phyloP scores from a whole-genome alignment of 306 rosid genomes.

The Cicer judaicum region DNA sequence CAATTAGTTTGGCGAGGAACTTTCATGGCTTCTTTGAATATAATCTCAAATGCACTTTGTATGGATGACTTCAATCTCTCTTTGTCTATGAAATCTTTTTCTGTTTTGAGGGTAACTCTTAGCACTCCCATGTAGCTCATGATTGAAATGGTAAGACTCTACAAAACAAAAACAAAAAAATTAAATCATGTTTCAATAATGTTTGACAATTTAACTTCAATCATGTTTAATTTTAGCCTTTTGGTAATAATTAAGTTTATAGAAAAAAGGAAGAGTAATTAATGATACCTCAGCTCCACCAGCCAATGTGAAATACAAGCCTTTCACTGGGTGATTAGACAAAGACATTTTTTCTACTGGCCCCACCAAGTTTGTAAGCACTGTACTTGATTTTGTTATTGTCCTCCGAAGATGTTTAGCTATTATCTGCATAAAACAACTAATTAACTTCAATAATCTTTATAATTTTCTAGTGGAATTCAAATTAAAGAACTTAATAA shows the following conservation, averaged over 20 bases:
- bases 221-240: too few relatives aligned
- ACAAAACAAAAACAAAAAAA: conserved; percentile 20
- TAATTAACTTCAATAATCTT: neutral
- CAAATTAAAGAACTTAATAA: too few relatives aligned
- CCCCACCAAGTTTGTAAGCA: conserved; percentile 62
- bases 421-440: conserved; percentile 45
- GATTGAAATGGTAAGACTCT: conserved; percentile 58
- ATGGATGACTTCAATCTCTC: conserved; percentile 52
- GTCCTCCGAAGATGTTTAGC: conserved; percentile 56
- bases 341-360: conserved; percentile 63
- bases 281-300: conserved; percentile 66
- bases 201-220: too few relatives aligned
- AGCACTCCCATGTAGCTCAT: conserved; percentile 63
- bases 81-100: conserved; percentile 55
- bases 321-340: conserved; percentile 48
- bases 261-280: neutral
- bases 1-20: neutral
- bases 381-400: conserved; percentile 51
- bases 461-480: neutral
- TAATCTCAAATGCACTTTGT: conserved; percentile 52
- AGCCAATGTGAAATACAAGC: conserved; percentile 50
- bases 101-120: conserved; percentile 49
- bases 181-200: too few relatives aligned
- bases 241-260: too few relatives aligned
- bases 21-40: conserved; percentile 46